Conservation (phyloP, 1,284 basidiomycete species). For the Psilocybe mexicana region DNA sequence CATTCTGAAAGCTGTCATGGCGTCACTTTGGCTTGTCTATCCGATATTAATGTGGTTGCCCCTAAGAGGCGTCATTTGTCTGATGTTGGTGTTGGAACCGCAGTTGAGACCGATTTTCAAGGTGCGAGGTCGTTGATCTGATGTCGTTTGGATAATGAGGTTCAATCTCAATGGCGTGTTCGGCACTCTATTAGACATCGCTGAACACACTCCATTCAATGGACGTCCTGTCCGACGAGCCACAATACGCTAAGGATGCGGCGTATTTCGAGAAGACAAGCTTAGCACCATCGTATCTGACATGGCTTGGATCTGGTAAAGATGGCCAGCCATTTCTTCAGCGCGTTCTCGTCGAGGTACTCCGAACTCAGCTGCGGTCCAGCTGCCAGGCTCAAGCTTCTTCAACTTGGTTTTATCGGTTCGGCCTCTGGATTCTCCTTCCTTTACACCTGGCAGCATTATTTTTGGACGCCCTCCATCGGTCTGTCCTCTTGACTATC, state of each 20-base stretch:
- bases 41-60: constrained; percentile 2
- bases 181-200: background rate
- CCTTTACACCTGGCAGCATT: background rate
- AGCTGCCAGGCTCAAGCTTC: background rate
- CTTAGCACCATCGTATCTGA: background rate
- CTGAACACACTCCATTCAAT: background rate
- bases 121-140: background rate
- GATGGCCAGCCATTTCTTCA: background rate
- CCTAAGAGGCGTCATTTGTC: background rate
- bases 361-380: background rate
- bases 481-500: background rate
- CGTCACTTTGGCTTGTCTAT: background rate
- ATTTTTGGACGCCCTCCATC: background rate
- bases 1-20: background rate
- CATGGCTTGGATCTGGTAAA: constrained; percentile 1
- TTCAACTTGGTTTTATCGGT: background rate
- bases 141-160: no score
- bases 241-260: background rate
- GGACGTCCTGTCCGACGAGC: constrained; percentile 1
- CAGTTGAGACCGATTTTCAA: background rate
- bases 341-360: background rate
- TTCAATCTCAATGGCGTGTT: no score
- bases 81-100: background rate
- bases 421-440: background rate
- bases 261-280: background rate